Conservation (phyloP, 176 grass and related monocot genomes). For the Puya raimondii region DNA sequence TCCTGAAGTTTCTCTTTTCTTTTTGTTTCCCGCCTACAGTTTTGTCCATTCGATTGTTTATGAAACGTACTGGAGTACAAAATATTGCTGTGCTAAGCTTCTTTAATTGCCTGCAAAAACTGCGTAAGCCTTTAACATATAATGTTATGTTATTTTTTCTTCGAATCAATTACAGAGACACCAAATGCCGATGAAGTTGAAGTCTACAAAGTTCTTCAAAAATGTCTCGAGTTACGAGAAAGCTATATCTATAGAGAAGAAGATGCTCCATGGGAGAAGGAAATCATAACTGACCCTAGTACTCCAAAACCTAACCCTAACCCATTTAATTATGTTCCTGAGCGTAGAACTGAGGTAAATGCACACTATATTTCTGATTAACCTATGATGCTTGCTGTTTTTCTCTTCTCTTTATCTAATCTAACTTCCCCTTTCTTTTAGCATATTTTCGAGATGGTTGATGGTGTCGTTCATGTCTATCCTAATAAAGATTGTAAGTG, state of each 20-base stretch:
- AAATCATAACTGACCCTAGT: conserved; percentile 90
- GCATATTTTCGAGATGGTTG: conserved; percentile 87
- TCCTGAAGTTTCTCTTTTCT: not conserved
- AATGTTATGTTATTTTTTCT: not conserved
- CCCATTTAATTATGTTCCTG: conserved; percentile 59
- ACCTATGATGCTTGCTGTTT: not conserved
- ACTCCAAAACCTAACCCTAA: conserved; percentile 83
- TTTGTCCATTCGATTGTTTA: not conserved
- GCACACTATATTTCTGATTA: not conserved
- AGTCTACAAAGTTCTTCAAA: conserved; percentile 78
- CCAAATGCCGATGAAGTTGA: conserved; percentile 77
- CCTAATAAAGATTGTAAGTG: conserved; percentile 73
- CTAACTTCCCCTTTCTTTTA: conserved; percentile 20
- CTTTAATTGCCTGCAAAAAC: no score
- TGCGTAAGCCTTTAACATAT: no score
- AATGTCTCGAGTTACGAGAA: conserved; percentile 86
- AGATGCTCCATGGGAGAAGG: conserved; percentile 91
- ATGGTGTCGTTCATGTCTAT: conserved; percentile 89
- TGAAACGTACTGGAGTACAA: not conserved
- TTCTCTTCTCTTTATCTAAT: not conserved
- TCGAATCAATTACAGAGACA: conserved; percentile 43
- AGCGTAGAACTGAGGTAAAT: conserved; percentile 71
- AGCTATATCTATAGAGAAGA: conserved; percentile 85
- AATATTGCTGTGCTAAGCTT: not conserved
- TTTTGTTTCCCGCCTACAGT: conserved; percentile 2